These are phyloP conservation scores for Claviceps sorghi DNA, from an alignment of 2,329 filamentous ascomycete genomes.

Conservation along the genomic window DNA sequence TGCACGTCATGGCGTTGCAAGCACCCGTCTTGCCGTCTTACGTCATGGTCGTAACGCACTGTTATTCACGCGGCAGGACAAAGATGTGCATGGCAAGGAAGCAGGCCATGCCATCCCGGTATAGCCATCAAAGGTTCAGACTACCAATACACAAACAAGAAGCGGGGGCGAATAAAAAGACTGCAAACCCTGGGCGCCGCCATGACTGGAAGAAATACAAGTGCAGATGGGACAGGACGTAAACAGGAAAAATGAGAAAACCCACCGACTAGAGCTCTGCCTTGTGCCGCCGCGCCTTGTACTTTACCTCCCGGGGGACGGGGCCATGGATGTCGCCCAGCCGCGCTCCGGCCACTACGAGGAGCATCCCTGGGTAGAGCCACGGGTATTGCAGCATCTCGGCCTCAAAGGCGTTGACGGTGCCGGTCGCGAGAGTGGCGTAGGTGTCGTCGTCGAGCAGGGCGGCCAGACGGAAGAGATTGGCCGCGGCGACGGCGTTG, in stretches of 20 bases:
- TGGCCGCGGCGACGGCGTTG: constrained; percentile 75
- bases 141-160: too few relatives aligned
- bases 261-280: background rate
- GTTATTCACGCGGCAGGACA: too few relatives aligned
- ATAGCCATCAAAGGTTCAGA: too few relatives aligned
- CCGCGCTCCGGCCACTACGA: constrained; percentile 57
- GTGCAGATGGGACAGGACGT: too few relatives aligned
- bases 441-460: constrained; percentile 54
- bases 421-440: constrained; percentile 51
- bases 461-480: constrained; percentile 66
- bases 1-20: too few relatives aligned
- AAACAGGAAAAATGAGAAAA: background rate
- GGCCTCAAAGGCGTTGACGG: constrained; percentile 72
- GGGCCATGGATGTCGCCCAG: constrained; percentile 44
- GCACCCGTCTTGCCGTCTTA: too few relatives aligned
- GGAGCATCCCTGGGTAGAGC: constrained; percentile 71
- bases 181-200: too few relatives aligned
- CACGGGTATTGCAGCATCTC: constrained; percentile 90
- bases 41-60: too few relatives aligned
- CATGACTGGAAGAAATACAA: too few relatives aligned
- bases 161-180: too few relatives aligned
- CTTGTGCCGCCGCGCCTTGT: constrained; percentile 10
- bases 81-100: too few relatives aligned
- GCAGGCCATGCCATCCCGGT: too few relatives aligned
- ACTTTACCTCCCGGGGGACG: constrained; percentile 12